Percentiles rank a stretch among this genome's conserved stretches.
Evolutionary conservation across 441 rosid species (phyloP).

Genomic region (Bocquillonia castaneifolia): DNA sequence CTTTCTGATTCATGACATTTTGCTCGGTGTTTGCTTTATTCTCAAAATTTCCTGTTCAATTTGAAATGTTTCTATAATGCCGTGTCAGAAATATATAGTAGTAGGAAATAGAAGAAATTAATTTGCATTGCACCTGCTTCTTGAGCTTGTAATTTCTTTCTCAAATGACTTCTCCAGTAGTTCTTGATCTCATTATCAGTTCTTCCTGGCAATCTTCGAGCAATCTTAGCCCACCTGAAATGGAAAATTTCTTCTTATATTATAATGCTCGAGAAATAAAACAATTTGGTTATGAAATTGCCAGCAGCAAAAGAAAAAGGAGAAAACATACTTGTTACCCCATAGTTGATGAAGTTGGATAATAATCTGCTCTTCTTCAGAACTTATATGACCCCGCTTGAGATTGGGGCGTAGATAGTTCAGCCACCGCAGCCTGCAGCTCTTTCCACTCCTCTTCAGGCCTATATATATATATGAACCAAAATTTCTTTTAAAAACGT

Average conservation of each 20-base stretch:
- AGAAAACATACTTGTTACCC: slow-evolving; percentile 60
- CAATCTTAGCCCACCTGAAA: slow-evolving; percentile 66
- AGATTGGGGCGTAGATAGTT: slow-evolving; percentile 61
- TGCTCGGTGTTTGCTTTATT: slow-evolving; percentile 16
- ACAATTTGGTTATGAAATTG: not conserved
- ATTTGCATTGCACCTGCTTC: slow-evolving; percentile 35
- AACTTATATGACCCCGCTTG: slow-evolving; percentile 47
- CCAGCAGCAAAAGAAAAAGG: not conserved
- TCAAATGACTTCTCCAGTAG: slow-evolving; percentile 65
- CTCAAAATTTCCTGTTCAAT: slow-evolving; percentile 15
- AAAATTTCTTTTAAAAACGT: too few species aligned
- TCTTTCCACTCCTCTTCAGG: slow-evolving; percentile 65
- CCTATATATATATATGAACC: slow-evolving; percentile 30
- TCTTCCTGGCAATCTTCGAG: slow-evolving; percentile 66
- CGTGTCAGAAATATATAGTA: not conserved
- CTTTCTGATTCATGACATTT: slow-evolving; percentile 30
- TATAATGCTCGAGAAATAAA: not conserved
- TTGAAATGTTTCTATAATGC: not conserved
- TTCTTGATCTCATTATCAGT: slow-evolving; percentile 80
- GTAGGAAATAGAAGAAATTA: not conserved
- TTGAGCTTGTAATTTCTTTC: slow-evolving; percentile 40
- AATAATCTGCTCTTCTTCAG: slow-evolving; percentile 53
- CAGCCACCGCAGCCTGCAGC: slow-evolving; percentile 74
- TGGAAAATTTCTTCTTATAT: not conserved
- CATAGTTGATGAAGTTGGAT: slow-evolving; percentile 51